phyloP scores from a whole-genome alignment of 1,284 basidiomycete species.

The Marasmius tenuissimus region DNA sequence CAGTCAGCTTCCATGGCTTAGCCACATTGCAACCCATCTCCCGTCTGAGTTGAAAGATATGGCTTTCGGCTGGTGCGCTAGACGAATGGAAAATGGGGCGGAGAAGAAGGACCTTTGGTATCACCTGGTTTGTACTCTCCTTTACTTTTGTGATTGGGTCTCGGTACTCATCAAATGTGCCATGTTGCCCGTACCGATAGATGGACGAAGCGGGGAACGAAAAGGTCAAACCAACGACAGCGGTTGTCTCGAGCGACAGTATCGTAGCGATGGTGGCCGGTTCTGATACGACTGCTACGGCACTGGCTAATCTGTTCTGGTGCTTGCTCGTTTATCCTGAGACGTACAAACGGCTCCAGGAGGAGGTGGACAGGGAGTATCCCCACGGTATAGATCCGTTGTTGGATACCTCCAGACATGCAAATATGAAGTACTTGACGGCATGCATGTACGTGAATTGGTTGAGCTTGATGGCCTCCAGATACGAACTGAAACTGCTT shows the following conservation, averaged over 20 bases:
- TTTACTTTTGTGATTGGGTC: neutral
- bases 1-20: constrained; percentile 17
- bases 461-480: too few species aligned
- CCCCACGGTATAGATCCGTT: neutral
- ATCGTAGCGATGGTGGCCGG: constrained; percentile 54
- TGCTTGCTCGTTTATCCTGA: constrained; percentile 44
- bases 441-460: neutral
- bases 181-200: constrained; percentile 21
- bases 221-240: constrained; percentile 31
- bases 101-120: constrained; percentile 47
- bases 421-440: neutral
- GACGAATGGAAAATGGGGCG: constrained; percentile 32
- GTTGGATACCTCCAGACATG: neutral
- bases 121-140: constrained; percentile 30
- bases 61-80: constrained; percentile 32
- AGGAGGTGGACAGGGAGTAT: constrained; percentile 29
- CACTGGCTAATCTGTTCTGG: constrained; percentile 35
- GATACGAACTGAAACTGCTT: too few species aligned
- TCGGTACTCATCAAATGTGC: neutral
- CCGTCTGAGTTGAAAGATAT: constrained; percentile 23
- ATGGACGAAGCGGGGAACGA: constrained; percentile 44
- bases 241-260: constrained; percentile 41
- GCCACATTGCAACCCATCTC: too few species aligned
- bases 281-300: constrained; percentile 55
- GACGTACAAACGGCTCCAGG: constrained; percentile 41